phyloP scores from a whole-genome alignment of 192 early-diverging fungal genomes.

The Glomus cerebriforme region DNA sequence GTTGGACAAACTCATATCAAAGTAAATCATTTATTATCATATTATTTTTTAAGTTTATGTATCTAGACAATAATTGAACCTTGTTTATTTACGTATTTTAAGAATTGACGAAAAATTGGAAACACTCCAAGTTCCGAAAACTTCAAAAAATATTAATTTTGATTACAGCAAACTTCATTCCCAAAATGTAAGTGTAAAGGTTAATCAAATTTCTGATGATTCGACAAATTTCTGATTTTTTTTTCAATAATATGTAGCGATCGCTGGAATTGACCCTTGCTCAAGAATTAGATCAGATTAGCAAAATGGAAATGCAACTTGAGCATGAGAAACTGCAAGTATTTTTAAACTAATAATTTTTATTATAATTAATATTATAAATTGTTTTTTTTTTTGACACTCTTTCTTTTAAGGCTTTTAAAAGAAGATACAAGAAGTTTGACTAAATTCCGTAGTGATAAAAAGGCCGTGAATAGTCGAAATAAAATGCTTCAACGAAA shows the following conservation, averaged over 20 bases:
- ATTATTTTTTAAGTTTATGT: background rate
- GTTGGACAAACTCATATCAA: background rate
- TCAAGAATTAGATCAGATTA: background rate
- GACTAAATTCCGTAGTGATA: background rate
- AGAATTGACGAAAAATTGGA: slow-evolving; percentile 19
- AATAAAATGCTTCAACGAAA: background rate
- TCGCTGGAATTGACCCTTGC: background rate
- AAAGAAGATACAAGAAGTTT: background rate
- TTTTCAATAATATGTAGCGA: background rate
- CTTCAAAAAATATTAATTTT: background rate
- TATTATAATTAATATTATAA: background rate
- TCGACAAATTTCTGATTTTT: background rate
- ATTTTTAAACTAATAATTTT: background rate
- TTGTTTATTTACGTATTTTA: background rate
- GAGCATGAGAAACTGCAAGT: background rate
- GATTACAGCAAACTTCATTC: slow-evolving; percentile 8
- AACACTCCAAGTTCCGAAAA: background rate
- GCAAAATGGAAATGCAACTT: slow-evolving; percentile 13
- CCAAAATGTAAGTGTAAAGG: slow-evolving; percentile 14
- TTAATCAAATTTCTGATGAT: background rate
- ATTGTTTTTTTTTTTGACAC: background rate
- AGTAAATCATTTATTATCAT: background rate
- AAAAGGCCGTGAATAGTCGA: slow-evolving; percentile 3
- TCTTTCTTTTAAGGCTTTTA: background rate
- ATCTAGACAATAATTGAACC: background rate